Percentiles rank a stretch among this genome's conserved stretches.
phyloP scores from a whole-genome alignment of 2,329 filamentous ascomycete species.

The Fusarium domesticum region DNA sequence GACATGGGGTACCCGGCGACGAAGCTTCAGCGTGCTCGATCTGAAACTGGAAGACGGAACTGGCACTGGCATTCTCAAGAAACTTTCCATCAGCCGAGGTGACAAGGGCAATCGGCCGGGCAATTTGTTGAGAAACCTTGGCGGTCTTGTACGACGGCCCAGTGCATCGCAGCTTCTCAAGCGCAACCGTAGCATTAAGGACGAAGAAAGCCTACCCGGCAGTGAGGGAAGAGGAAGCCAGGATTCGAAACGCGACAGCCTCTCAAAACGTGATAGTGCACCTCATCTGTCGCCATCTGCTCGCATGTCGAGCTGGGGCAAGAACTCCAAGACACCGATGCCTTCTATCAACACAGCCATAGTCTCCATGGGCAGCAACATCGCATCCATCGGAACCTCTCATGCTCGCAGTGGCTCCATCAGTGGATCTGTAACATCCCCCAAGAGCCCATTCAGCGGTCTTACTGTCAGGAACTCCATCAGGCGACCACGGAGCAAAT shows the following conservation, averaged over 20 bases:
- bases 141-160: constrained; percentile 49
- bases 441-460: constrained; percentile 47
- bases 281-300: constrained; percentile 47
- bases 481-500: constrained; percentile 56
- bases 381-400: constrained; percentile 54
- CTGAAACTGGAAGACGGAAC: constrained; percentile 54
- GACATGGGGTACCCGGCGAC: constrained; percentile 67
- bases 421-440: constrained; percentile 52
- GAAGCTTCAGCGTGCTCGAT: constrained; percentile 58
- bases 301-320: constrained; percentile 52
- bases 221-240: constrained; percentile 27
- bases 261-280: constrained; percentile 43
- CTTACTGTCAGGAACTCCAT: constrained; percentile 48
- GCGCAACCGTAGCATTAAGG: constrained; percentile 43
- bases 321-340: constrained; percentile 38
- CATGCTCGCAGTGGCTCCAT: constrained; percentile 61
- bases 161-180: constrained; percentile 46
- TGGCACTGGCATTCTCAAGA: constrained; percentile 60
- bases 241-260: constrained; percentile 29
- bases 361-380: constrained; percentile 51
- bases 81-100: constrained; percentile 53
- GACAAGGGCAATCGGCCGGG: constrained; percentile 46
- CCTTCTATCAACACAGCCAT: constrained; percentile 60
- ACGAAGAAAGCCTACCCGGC: constrained; percentile 28
- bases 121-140: constrained; percentile 47